These are phyloP conservation scores for Quercus robur DNA, from an alignment of 306 rosid species.

Conservation along the genomic window DNA sequence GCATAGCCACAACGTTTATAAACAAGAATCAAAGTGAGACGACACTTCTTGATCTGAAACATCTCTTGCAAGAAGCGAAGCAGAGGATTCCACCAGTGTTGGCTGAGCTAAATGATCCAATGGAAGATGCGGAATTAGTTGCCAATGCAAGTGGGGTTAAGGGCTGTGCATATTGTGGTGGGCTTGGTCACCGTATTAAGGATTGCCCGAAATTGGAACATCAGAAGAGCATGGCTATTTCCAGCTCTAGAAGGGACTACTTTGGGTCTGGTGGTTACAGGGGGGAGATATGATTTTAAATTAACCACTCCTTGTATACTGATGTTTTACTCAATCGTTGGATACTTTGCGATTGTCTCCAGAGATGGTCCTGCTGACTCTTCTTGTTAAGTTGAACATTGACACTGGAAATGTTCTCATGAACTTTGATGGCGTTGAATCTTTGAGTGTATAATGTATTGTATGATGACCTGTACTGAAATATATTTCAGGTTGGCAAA, in stretches of 20 bases:
- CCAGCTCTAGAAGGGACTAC: conserved; percentile 76
- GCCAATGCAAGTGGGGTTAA: conserved; percentile 74
- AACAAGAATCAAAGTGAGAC: conserved; percentile 96
- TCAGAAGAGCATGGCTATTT: conserved; percentile 79
- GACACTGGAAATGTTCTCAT: neutral
- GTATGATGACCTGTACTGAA: neutral
- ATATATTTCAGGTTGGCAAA: neutral
- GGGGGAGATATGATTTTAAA: conserved; percentile 61
- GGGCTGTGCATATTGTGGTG: conserved; percentile 95
- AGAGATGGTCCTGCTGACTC: neutral
- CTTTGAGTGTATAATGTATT: neutral
- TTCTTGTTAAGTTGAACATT: neutral
- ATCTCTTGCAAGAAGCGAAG: conserved; percentile 94
- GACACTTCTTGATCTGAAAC: conserved; percentile 90
- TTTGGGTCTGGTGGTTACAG: conserved; percentile 93
- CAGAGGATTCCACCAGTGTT: conserved; percentile 95
- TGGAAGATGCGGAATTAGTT: conserved; percentile 77
- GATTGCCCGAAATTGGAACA: conserved; percentile 89
- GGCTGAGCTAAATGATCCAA: conserved; percentile 85
- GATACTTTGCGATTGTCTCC: neutral
- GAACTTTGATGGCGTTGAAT: neutral
- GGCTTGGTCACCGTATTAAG: conserved; percentile 88
- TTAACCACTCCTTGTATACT: neutral
- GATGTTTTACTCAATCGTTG: neutral
- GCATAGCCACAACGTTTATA: conserved; percentile 88